Base-by-base conservation (phyloP, 805 yeast genomes). In the Candida tallmaniae region DNA sequence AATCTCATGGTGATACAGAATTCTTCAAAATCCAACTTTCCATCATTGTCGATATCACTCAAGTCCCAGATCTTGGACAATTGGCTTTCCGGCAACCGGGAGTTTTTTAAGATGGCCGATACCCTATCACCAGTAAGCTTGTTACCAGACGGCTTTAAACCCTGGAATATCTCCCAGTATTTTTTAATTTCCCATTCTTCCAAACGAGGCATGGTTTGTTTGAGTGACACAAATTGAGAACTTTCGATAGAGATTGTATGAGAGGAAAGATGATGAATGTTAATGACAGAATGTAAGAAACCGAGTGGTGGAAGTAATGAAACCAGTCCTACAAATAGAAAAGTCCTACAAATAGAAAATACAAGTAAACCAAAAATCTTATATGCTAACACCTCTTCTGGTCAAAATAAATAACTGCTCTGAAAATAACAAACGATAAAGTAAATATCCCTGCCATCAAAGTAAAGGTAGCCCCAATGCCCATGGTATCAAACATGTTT, bases 1-100 rank as follows among this genome's bases (percentile, higher is more conserved):
- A 93, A 71, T 47, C 97, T 74, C 99, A 93, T 93, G 34, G 97
- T 90, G 44, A 93, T 86, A 54, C 97, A 93, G 59, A 93, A 93
- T 63, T 93, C 99, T 61, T 93, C 99, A 57, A 93, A 93, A 60
- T 93, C 99, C 48, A 93, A 70, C 46, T 70, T 68, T 8, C 96
- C 96, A 58, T 93, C 98, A 29, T 78, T 77, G 59, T 93, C 98
- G 36, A 90, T 85, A 56, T 93, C 99, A 2, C 90, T 80, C 31
- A 93, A 62, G 49, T 85, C 86, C 98, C 98, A 93, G 28, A 93
- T 78, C 54, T 76, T 73, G 27, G 86, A 80, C 45, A 93, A 68
- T 51, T 87, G 78, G n/a, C 74, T 71, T 34, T 86, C 87, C 42
- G 76, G 74, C 39, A 93, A 73, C 51, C 85, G 82, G 29, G 96